Evolutionary conservation across 768 basidiomycete species (phyloP).

Genomic region (Leccinum barrowsii): DNA sequence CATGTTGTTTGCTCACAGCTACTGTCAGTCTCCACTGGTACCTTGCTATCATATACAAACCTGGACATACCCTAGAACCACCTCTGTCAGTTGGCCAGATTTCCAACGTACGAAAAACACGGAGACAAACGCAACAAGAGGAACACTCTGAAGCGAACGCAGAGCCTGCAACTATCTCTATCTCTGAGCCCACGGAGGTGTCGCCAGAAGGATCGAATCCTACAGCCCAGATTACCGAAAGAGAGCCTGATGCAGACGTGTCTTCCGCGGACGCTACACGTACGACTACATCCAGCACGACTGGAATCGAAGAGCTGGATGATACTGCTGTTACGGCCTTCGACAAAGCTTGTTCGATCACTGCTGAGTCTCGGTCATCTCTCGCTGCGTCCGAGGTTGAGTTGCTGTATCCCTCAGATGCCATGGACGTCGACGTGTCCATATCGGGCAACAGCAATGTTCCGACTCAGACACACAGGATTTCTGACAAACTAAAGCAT

Average conservation of each 20-base stretch:
- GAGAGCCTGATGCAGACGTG: conserved; percentile 13
- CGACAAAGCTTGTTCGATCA: conserved; percentile 19
- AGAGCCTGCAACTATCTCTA: background rate
- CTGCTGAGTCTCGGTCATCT: conserved; percentile 1
- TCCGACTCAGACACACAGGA: background rate
- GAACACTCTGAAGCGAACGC: conserved; percentile 1
- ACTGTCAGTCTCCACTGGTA: conserved; percentile 88
- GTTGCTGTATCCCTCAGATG: conserved; percentile 17
- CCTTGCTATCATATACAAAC: conserved; percentile 88
- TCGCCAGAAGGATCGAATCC: conserved; percentile 1
- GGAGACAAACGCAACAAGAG: conserved; percentile 20
- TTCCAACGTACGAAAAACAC: conserved; percentile 16
- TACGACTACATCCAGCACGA: conserved; percentile 20
- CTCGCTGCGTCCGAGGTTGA: conserved; percentile 6
- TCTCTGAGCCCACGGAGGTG: background rate
- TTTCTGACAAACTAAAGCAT: background rate
- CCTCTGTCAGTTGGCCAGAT: conserved; percentile 34
- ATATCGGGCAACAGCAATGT: background rate
- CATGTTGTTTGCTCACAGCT: conserved; percentile 4
- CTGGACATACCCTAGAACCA: conserved; percentile 55
- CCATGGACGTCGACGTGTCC: conserved; percentile 27
- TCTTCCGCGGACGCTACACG: conserved; percentile 17
- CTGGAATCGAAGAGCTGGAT: conserved; percentile 14
- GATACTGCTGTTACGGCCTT: conserved; percentile 4
- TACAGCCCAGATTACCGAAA: background rate